Conservation (phyloP, 805 yeast genomes). For the Cyberlindnera galapagoensis region DNA sequence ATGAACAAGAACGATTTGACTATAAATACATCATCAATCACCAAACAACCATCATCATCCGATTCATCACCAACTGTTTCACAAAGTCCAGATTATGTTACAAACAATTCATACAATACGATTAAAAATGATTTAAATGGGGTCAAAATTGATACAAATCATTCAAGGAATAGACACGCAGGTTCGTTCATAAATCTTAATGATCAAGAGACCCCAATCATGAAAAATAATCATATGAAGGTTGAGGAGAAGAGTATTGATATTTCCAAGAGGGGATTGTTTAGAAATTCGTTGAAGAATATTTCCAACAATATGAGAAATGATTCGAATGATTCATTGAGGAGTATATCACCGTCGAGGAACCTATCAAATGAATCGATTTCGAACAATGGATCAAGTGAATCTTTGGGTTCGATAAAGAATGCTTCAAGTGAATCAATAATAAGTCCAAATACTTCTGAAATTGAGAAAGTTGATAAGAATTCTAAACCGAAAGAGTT, state of each 20-base stretch:
- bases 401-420: too few species aligned
- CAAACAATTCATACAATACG: conserved; percentile 10
- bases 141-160: conserved; percentile 22
- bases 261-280: too few species aligned
- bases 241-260: too few species aligned
- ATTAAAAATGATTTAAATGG: too few species aligned
- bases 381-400: too few species aligned
- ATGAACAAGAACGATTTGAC: conserved; percentile 5
- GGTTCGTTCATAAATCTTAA: conserved; percentile 18
- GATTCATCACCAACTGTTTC: conserved; percentile 4
- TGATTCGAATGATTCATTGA: too few species aligned
- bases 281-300: background rate
- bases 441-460: too few species aligned
- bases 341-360: too few species aligned
- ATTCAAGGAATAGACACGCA: conserved; percentile 31
- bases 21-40: conserved; percentile 5
- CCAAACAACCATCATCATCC: conserved; percentile 8
- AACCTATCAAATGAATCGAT: too few species aligned
- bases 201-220: conserved; percentile 3
- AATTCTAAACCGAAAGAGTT: conserved; percentile 22
- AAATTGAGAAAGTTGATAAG: too few species aligned
- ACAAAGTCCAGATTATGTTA: background rate
- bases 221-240: conserved; percentile 7
- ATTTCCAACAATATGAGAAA: background rate
- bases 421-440: too few species aligned